These are phyloP conservation scores for Xylaria intraflava DNA, from an alignment of 495 filamentous ascomycete species.

Conservation along the genomic window DNA sequence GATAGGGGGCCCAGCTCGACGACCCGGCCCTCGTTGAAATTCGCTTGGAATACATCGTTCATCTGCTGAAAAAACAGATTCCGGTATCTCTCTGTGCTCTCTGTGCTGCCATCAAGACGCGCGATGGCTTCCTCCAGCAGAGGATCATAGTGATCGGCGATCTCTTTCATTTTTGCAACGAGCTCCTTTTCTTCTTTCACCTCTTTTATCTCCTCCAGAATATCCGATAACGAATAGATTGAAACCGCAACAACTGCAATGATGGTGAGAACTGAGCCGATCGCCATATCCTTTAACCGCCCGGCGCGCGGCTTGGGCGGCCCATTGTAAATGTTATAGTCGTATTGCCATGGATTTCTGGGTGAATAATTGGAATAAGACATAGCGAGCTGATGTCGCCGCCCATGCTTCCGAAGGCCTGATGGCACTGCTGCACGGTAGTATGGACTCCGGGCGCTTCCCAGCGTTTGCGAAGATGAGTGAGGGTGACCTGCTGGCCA, in stretches of 20 bases:
- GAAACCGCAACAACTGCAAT: neutral
- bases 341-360: neutral
- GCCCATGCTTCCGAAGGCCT: neutral
- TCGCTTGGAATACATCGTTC: neutral
- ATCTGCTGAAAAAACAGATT: neutral
- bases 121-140: neutral
- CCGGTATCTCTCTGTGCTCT: neutral
- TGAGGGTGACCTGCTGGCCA: neutral
- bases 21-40: neutral
- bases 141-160: neutral
- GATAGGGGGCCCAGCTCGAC: neutral
- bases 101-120: neutral
- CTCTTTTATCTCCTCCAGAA: neutral
- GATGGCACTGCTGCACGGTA: neutral
- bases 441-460: neutral
- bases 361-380: conserved; percentile 7
- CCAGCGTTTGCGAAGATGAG: neutral
- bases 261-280: conserved; percentile 1
- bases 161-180: neutral
- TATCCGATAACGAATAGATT: neutral
- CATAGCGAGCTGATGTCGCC: neutral
- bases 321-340: neutral
- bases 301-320: conserved; percentile 1
- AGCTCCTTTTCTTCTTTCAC: neutral
- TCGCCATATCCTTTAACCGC: conserved; percentile 5